Base-by-base conservation (phyloP, 768 basidiomycete genomes). In the Lactifluus volemus region DNA sequence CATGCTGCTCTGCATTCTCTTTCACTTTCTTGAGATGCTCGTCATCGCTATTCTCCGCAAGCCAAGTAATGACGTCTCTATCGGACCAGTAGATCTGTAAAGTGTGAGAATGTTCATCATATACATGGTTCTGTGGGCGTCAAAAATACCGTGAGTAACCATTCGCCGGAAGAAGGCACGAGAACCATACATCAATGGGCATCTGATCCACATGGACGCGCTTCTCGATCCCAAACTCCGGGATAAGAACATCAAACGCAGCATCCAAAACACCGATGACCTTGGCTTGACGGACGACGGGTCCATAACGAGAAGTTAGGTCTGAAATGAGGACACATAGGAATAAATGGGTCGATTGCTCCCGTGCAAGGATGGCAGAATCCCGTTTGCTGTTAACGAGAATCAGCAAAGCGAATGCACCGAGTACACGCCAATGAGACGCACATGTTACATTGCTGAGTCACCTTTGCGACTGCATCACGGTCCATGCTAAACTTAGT, bases 221-320 rank as follows among this genome's bases (percentile, higher is more conserved):
- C 78, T 99, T 99, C 77, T 99, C 97, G 67, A 99, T 98, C 36
- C 96, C 92, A 70, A 98, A 98, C 72, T 98, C 97, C 45, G 92
- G 89, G 12, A 98, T 85, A 36, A 96, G 76, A 32, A 99, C 96
- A 69, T 99, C 97, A 68, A 98, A 98, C 1, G 97, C 97, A 54
- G 92, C 89, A 69, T 99, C 97, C n/a, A 98, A 81, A 36, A 99
- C 96, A 61, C 89, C 88, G 49, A 95, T 88, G 61, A 99, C 96
- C 67, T 85, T 88, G n/a, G 93, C 97, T 71, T 91, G 88, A 63
- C 97, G 89, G 61, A 98, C 77, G 60, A 99, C 97, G 45, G 97
- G 93, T 9, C 97, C 97, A 72, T 94, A 97, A 52, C 88, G 88
- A 63, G 92, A 84, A 25, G 97, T 98, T 36, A 99, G 81, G 70